Base-by-base conservation (phyloP, 2,329 filamentous ascomycete genomes). In the Didymella lethalis region DNA sequence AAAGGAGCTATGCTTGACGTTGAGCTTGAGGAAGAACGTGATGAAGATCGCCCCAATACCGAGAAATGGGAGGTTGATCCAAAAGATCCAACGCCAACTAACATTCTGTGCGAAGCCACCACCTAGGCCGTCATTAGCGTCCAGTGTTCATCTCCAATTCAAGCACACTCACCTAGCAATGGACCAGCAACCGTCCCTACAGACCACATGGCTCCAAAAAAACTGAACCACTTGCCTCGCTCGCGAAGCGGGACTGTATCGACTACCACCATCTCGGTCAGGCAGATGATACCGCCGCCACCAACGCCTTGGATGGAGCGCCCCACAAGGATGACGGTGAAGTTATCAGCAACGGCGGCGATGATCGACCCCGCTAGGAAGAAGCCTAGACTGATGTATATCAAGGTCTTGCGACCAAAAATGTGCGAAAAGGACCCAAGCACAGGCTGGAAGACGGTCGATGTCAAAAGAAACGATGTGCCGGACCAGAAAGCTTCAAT, bases 81-180 rank as follows among this genome's bases (percentile, higher is more conserved):
- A 90, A 68, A 89, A 88, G 11, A 89, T 83, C 86, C 86, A 90
- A 8, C 83, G 75, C 87, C 86, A 87, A 16, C n/a, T 0, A 75
- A 76, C 1, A 80, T 79, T 47, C 81, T 76, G 55, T 85, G 78
- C 3, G 83, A 79, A 58, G 87, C 51, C 44, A 10, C 51, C 44
- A 40, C 51, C 51, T 54, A 20, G 8, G 2, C 8, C 23, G 20
- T 40, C 84, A 2, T 80, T 12, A 49, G 34, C 34, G 7, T 18
- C 16, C 23, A 40, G 25, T 14, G 7, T 16, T 2, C 2, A 11
- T 4, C 28, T 29, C n/a, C 4, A 12, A 12, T 34, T 4, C 7
- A 8, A n/a, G 1, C 16, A 3, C 3, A 84, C 18, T 84, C 85
- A 6, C 86, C 78, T 0, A 80, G 60, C 6, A 80, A 57, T 2